Conservation (phyloP, 2,329 filamentous ascomycete genomes). For the Xylariaceae sp. region DNA sequence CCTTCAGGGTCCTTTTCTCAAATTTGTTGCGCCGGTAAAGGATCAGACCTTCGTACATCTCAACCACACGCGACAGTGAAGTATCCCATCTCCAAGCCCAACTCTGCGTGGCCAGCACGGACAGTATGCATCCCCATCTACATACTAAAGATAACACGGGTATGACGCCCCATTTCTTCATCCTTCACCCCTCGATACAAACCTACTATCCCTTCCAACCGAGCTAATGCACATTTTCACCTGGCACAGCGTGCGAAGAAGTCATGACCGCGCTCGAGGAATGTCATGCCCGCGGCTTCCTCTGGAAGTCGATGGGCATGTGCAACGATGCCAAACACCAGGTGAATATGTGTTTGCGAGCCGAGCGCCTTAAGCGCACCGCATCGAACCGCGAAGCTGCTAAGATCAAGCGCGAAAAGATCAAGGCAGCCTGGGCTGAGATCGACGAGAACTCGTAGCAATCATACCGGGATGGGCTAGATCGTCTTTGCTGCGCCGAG, state of each 20-base stretch:
- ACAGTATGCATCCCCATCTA: conserved; percentile 90
- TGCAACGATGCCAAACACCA: conserved; percentile 83
- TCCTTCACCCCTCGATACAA: not conserved
- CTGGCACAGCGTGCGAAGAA: conserved; percentile 75
- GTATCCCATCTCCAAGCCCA: too few species aligned
- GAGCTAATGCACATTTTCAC: not conserved
- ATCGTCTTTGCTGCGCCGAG: too few species aligned
- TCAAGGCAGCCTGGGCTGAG: conserved; percentile 75
- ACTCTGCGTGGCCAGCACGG: not conserved
- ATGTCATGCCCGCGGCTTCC: conserved; percentile 87
- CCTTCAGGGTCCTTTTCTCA: too few species aligned
- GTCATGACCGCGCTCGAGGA: conserved; percentile 92
- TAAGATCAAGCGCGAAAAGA: conserved; percentile 64
- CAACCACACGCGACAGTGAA: too few species aligned
- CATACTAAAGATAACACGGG: conserved; percentile 89
- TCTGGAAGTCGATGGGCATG: conserved; percentile 85
- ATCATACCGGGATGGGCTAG: too few species aligned
- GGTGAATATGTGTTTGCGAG: conserved; percentile 80
- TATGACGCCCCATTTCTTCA: conserved; percentile 34
- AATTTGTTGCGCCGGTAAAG: too few species aligned
- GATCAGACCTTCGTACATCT: not conserved
- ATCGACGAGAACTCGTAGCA: conserved; percentile 64
- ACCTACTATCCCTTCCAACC: too few species aligned
- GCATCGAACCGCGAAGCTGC: conserved; percentile 69
- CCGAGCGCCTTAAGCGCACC: conserved; percentile 74